A percentile compares a stretch with the other conserved stretches of the same genome.
Evolutionary conservation across 139 green algal species (phyloP).

Genomic region (Chlorella sp.): DNA sequence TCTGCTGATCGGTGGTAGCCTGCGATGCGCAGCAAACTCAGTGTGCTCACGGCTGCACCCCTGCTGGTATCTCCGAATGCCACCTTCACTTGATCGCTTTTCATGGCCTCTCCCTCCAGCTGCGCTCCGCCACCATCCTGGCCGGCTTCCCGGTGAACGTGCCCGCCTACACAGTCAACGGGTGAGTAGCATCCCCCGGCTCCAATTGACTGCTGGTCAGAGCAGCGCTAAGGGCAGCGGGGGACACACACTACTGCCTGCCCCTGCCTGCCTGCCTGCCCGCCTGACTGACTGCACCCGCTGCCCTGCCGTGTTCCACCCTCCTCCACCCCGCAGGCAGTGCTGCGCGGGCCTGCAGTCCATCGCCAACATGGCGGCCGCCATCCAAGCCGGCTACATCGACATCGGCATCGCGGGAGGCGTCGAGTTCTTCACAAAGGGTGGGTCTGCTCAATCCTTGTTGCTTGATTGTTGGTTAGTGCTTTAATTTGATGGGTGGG

Average conservation of each 20-base stretch:
- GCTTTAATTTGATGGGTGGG: too few relatives aligned
- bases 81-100: too few relatives aligned
- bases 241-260: too few relatives aligned
- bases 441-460: neutral
- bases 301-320: neutral
- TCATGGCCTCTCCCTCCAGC: neutral
- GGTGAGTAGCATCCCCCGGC: too few relatives aligned
- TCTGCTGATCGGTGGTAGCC: too few relatives aligned
- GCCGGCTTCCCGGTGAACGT: conserved; percentile 94
- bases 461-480: too few relatives aligned
- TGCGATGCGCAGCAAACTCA: too few relatives aligned
- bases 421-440: neutral
- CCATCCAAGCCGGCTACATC: conserved; percentile 96
- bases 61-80: neutral
- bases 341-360: conserved; percentile 88
- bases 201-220: too few relatives aligned
- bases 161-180: conserved; percentile 96
- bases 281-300: neutral
- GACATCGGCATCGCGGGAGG: conserved; percentile 86
- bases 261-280: neutral
- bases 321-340: conserved; percentile 13
- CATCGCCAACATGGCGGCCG: conserved; percentile 91
- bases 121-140: conserved; percentile 91
- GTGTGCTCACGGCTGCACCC: too few relatives aligned
- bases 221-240: too few relatives aligned